Conservation (phyloP, 164 flowering plant genomes). For the Euptelea pleiosperma region DNA sequence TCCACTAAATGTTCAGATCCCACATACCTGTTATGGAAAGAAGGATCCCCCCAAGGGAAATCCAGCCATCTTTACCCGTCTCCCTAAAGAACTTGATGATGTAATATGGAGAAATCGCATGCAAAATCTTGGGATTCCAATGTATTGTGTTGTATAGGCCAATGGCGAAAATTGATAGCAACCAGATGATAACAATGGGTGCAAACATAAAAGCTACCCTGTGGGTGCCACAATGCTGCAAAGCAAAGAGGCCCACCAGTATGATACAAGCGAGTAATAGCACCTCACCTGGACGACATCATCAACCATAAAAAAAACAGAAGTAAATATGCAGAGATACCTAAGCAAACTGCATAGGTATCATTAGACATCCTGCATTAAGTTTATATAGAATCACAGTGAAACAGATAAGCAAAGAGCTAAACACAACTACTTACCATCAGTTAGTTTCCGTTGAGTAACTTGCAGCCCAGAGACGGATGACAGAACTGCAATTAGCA, state of each 20-base stretch:
- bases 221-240: slow-evolving; percentile 90
- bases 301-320: slow-evolving; percentile 3
- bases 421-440: slow-evolving; percentile 34
- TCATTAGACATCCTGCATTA: background rate
- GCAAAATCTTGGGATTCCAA: slow-evolving; percentile 70
- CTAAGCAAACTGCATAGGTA: background rate
- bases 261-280: slow-evolving; percentile 64
- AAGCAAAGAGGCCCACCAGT: slow-evolving; percentile 82
- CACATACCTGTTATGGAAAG: slow-evolving; percentile 74
- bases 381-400: background rate
- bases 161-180: slow-evolving; percentile 56
- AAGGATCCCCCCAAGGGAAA: slow-evolving; percentile 85
- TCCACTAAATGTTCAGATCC: slow-evolving; percentile 1
- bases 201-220: slow-evolving; percentile 81
- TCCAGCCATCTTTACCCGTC: slow-evolving; percentile 86
- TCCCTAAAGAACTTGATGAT: slow-evolving; percentile 62
- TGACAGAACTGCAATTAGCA: slow-evolving; percentile 68
- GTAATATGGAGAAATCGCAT: slow-evolving; percentile 73
- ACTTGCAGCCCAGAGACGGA: slow-evolving; percentile 72
- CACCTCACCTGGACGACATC: slow-evolving; percentile 41
- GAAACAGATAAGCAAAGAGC: slow-evolving; percentile 2
- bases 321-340: background rate
- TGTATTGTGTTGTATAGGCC: slow-evolving; percentile 72
- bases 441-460: slow-evolving; percentile 39
- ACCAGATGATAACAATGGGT: slow-evolving; percentile 75